Conservation (phyloP, 441 rosid genomes). For the Kokia cookei region DNA sequence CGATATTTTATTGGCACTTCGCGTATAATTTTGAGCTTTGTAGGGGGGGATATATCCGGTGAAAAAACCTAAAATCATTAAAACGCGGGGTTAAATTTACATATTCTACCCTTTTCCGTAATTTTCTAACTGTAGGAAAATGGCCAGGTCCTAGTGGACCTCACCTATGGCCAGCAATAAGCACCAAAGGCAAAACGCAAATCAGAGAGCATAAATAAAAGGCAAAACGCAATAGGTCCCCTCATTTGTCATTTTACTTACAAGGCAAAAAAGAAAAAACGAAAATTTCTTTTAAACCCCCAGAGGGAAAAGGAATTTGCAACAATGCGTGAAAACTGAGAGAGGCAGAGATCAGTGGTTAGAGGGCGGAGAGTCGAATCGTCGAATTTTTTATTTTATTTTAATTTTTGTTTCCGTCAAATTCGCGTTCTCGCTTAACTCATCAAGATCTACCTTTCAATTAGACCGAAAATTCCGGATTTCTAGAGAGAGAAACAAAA, state of each 20-base stretch:
- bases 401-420: conserved; percentile 16
- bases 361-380: conserved; percentile 30
- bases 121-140: background rate
- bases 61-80: background rate
- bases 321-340: conserved; percentile 36
- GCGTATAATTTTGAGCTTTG: background rate
- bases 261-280: background rate
- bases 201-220: background rate
- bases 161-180: background rate
- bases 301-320: conserved; percentile 22
- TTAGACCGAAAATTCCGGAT: conserved; percentile 36
- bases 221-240: background rate
- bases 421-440: conserved; percentile 24
- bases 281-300: background rate
- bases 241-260: background rate
- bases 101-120: background rate
- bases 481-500: conserved; percentile 23
- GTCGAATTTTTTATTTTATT: background rate
- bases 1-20: background rate
- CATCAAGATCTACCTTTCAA: conserved; percentile 30
- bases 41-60: background rate
- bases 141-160: background rate
- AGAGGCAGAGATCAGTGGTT: conserved; percentile 6
- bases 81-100: background rate
- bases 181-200: background rate